Evolutionary conservation across 768 basidiomycete genomes (phyloP).

Genomic region (Leccinellum luteum): DNA sequence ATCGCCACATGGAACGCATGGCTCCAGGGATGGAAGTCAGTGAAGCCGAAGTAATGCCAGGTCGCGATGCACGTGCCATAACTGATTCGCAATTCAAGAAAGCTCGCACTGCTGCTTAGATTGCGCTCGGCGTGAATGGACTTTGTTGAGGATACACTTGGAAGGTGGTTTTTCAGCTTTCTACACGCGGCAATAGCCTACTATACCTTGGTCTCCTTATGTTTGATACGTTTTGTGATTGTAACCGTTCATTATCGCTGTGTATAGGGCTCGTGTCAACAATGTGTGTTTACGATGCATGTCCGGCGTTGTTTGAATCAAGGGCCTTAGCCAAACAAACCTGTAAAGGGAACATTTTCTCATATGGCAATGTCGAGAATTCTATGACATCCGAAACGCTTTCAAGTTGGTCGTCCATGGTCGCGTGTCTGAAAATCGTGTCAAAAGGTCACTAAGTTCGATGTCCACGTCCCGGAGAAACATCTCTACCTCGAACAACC

Average conservation of each 20-base stretch:
- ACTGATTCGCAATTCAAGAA: slow-evolving; percentile 4
- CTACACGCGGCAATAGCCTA: not conserved
- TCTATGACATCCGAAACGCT: not conserved
- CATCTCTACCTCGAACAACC: slow-evolving; percentile 17
- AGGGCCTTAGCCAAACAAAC: slow-evolving; percentile 15
- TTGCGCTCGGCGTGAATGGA: not conserved
- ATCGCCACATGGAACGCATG: slow-evolving; percentile 32
- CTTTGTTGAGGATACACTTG: not conserved
- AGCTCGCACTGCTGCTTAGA: slow-evolving; percentile 7
- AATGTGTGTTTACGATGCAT: not conserved
- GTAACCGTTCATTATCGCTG: not conserved
- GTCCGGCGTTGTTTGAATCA: slow-evolving; percentile 16
- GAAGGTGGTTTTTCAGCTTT: not conserved
- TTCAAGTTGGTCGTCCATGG: not conserved
- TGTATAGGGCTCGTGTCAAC: not conserved
- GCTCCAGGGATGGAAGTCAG: slow-evolving; percentile 18
- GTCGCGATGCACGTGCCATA: slow-evolving; percentile 12
- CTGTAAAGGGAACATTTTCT: slow-evolving; percentile 15
- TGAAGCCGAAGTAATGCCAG: slow-evolving; percentile 25
- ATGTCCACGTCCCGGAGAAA: slow-evolving; percentile 32
- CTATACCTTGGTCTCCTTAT: slow-evolving; percentile 4
- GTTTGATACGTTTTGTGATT: not conserved
- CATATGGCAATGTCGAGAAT: slow-evolving; percentile 5
- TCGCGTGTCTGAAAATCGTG: not conserved
- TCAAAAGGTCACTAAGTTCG: not conserved